A percentile compares a stretch with the other conserved stretches of the same genome.
Evolutionary conservation across 2,329 filamentous ascomycete species (phyloP).

Genomic region (Colletotrichum shisoi): DNA sequence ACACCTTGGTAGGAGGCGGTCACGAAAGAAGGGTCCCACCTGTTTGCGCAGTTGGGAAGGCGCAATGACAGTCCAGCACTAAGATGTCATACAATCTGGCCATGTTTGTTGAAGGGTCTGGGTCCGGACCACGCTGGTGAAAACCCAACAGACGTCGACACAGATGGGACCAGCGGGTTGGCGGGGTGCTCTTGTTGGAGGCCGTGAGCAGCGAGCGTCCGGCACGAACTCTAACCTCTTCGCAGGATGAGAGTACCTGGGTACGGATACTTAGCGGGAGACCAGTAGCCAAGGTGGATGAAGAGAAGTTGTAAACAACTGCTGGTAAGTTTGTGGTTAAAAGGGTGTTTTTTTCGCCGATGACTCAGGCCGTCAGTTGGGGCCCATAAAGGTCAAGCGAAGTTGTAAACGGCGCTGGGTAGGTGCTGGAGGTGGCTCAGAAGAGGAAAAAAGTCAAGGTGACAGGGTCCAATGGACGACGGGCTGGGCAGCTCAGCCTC

Average conservation of each 20-base stretch:
- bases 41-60: conserved; percentile 10
- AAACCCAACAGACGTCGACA: conserved; percentile 9
- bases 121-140: conserved; percentile 26
- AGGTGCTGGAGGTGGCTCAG: no score
- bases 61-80: conserved; percentile 2
- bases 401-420: no score
- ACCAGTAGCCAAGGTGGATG: neutral
- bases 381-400: no score
- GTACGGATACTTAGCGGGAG: neutral
- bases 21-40: neutral
- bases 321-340: no score
- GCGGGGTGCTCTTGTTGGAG: conserved; percentile 11
- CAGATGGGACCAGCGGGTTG: conserved; percentile 26
- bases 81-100: neutral
- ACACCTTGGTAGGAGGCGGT: no score
- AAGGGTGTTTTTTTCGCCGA: no score
- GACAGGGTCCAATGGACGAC: conserved; percentile 17
- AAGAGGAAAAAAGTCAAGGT: conserved; percentile 14
- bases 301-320: no score
- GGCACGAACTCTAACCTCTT: neutral
- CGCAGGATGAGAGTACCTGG: neutral
- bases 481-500: conserved; percentile 29
- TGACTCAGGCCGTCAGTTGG: no score
- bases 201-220: conserved; percentile 9
- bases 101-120: conserved; percentile 6